Base-by-base conservation (phyloP, 345 rosid species). In the Angophora floribunda region DNA sequence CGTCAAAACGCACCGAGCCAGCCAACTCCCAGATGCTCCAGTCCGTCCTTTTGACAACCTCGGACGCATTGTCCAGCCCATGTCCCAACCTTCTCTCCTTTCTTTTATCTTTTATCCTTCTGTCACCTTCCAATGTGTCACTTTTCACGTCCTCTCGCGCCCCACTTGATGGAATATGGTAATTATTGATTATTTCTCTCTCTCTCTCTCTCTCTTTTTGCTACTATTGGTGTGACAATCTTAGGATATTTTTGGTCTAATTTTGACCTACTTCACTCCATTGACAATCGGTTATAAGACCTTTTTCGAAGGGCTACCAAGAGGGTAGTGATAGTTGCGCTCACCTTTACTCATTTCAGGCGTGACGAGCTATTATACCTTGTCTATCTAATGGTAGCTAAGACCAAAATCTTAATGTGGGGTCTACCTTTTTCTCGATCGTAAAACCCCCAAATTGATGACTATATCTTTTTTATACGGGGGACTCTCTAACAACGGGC, bases 11-110 rank as follows among this genome's bases (percentile, higher is more conserved):
- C 49, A 75, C 84, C 45, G 28, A 41, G 80, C 45, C 6, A 36
- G 22, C 41, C 80, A 32, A 32, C 24, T 21, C 45, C 45, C 45
- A 3, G 49, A 75, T 41, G 3, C 14, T 28, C 49, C 2, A 0
- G 14, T 1, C 19, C 15, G 49, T 75, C 8, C 84, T 41, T 75
- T 75, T 19, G 49, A 75, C 84, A 5, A 41, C 28, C 14, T 19
- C 0, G 14, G 8, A 3, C 7, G 49, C 49, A 41, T 41, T 28
- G 4, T 19, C 26, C 7, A 45, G 17, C 84, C 6, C 0, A 41
- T 10, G 65, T 59, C 65, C 26, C 7, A 22, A 11, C 21, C 67
- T 0, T 12, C 14, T 7, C 24, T 17, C 0, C 13, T 45, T 55
- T 55, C 28, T 22, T 12, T 55, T 55, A 36, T 36, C 41, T 55